Percentiles rank a stretch among this genome's conserved stretches.
These are phyloP conservation scores for Leucaena leucocephala DNA, from an alignment of 306 rosid species.

Conservation along the genomic window DNA sequence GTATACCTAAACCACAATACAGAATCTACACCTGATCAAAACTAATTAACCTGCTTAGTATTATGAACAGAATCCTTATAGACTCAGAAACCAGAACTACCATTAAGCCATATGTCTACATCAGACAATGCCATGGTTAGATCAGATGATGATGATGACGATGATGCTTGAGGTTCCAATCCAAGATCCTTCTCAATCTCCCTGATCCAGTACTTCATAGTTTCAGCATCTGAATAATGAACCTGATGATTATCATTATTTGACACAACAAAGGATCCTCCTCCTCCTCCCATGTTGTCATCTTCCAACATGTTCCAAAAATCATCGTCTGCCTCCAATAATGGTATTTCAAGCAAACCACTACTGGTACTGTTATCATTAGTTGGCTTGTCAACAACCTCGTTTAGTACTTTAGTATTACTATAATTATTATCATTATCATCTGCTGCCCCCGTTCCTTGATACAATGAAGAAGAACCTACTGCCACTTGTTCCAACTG, in stretches of 20 bases:
- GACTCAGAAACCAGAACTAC: constrained; percentile 29
- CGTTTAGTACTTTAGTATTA: constrained; percentile 30
- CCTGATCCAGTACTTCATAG: constrained; percentile 48
- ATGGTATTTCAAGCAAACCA: constrained; percentile 40
- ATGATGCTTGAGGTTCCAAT: constrained; percentile 39
- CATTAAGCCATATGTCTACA: constrained; percentile 46
- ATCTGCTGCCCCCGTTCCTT: not conserved
- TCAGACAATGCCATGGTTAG: constrained; percentile 26
- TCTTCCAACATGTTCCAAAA: constrained; percentile 71
- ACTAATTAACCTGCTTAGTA: not conserved
- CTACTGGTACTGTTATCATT: no score
- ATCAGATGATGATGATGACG: constrained; percentile 26
- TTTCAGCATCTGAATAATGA: constrained; percentile 32
- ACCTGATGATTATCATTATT: not conserved
- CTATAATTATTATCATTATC: not conserved
- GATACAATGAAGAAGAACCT: not conserved
- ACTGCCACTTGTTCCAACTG: not conserved
- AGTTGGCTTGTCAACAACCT: constrained; percentile 45
- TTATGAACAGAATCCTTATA: constrained; percentile 13
- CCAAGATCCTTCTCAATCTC: constrained; percentile 69
- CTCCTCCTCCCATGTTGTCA: constrained; percentile 19
- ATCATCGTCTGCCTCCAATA: constrained; percentile 54
- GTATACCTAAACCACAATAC: not conserved
- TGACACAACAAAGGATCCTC: no score
- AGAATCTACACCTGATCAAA: not conserved